Evolutionary conservation across 805 yeast species (phyloP), one percentile per base, ranked within the genome.

Genomic region (Pichia pseudocactophila): DNA sequence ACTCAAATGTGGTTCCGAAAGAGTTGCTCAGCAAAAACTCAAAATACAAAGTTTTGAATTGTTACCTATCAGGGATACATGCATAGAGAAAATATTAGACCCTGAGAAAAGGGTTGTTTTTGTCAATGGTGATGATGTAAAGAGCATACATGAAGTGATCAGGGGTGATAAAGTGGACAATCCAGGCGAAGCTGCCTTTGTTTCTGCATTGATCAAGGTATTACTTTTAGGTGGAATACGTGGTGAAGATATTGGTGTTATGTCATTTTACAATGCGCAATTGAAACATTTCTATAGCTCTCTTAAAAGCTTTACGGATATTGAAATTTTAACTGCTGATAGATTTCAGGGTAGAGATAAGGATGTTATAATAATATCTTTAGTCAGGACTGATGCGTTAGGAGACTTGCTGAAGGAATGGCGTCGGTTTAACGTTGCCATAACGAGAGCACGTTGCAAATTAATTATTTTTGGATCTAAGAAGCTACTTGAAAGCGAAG

Each of bases 261-360:
- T 92, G 79, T 80, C 97, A 0, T 76, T 87, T 41, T 90, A 92
- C 59, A 68, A 94, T 31, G 86, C 89, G 0, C 99, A 92, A 57
- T 61, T 88, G 27, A 57, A 70, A 27, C 56, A 71, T n/a, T 61
- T 82, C 34, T 50, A 53, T 47, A 32, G 51, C 53, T 18, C 58
- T 52, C 45, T 33, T 57, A 48, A 13, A 52, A 62, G 19, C 57
- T 40, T 28, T 26, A 37, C 64, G 8, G 73, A 67, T 1, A 62
- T 92, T 26, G 97, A 92, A 51, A 71, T 85, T 27, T 66, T 90
- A 43, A 92, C 99, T 0, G 97, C 97, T 0, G 99, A 92, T 61
- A 86, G 82, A 55, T 90, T 83, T 54, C 98, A 92, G 63, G 99
- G 98, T 0, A 71, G 97, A 43, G 99, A 92, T 61, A 92, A 90